A percentile compares a stretch with the other conserved stretches of the same genome.
phyloP scores from a whole-genome alignment of 805 yeast genomes.

The Pichia cabralensis region DNA sequence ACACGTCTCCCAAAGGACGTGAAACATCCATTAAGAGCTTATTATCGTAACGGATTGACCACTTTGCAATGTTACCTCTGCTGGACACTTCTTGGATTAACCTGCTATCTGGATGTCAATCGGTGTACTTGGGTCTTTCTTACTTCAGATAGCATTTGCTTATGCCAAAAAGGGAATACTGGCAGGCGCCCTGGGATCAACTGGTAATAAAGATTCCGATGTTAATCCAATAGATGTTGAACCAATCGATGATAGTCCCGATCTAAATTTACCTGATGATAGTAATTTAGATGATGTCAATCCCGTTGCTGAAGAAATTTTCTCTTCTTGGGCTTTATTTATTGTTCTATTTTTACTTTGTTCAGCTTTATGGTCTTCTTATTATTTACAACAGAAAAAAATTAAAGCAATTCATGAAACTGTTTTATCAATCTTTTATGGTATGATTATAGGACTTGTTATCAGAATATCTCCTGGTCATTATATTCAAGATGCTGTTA shows the following conservation, averaged over 20 bases:
- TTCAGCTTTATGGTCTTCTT: conserved; percentile 90
- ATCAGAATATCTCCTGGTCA: conserved; percentile 93
- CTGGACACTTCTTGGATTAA: too few species aligned
- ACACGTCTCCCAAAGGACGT: too few species aligned
- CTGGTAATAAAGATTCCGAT: conserved; percentile 2
- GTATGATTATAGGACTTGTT: conserved; percentile 89
- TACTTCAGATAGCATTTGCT: too few species aligned
- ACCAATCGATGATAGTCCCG: conserved; percentile 30
- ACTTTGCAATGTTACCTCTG: too few species aligned
- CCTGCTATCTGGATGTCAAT: too few species aligned
- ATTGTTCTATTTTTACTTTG: conserved; percentile 72
- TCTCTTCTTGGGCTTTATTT: conserved; percentile 94
- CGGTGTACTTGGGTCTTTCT: too few species aligned
- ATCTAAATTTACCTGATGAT: conserved; percentile 39
- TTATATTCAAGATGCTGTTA: conserved; percentile 92
- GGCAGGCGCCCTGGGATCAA: too few species aligned
- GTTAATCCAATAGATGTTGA: conserved; percentile 28
- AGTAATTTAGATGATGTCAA: conserved; percentile 48
- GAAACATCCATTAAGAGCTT: too few species aligned
- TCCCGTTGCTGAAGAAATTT: conserved; percentile 90
- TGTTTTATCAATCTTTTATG: conserved; percentile 89
- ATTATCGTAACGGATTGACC: too few species aligned
- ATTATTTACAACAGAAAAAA: conserved; percentile 80
- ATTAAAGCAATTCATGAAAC: conserved; percentile 98
- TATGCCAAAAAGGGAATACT: conserved; percentile 2